phyloP scores from a whole-genome alignment of 305 asterid genomes.

The Solanum hybrid region DNA sequence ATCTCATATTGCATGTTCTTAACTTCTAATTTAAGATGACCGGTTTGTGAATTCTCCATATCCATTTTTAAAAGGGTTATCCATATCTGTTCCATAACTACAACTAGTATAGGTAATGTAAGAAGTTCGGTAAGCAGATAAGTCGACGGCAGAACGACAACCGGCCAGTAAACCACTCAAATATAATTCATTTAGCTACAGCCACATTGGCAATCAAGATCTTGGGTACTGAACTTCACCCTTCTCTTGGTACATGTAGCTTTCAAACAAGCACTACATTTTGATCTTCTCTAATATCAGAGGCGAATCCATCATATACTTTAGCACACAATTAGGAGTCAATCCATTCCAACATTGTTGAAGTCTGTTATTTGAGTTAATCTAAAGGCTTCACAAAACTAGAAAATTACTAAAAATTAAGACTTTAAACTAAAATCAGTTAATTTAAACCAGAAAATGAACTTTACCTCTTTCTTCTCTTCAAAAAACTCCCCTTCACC shows the following conservation, averaged over 20 bases:
- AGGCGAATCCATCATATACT: neutral
- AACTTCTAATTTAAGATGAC: neutral
- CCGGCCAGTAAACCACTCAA: slow-evolving; percentile 19
- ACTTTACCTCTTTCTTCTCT: slow-evolving; percentile 31
- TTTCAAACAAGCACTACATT: neutral
- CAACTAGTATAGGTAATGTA: neutral
- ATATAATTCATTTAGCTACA: slow-evolving; percentile 12
- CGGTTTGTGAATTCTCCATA: neutral
- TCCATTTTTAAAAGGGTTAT: neutral
- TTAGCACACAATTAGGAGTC: neutral
- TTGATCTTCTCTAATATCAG: neutral
- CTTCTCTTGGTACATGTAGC: slow-evolving; percentile 18
- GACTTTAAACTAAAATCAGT: neutral
- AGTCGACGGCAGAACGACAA: slow-evolving; percentile 11
- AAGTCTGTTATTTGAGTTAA: neutral
- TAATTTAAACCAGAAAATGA: neutral
- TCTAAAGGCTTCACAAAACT: neutral
- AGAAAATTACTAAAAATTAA: neutral
- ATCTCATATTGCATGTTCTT: neutral
- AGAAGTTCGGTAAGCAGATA: slow-evolving; percentile 22
- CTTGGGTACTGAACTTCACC: slow-evolving; percentile 6
- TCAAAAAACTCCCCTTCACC: slow-evolving; percentile 54
- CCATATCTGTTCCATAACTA: neutral
- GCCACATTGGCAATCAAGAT: slow-evolving; percentile 20
- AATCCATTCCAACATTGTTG: neutral